Evolutionary conservation across 2,329 filamentous ascomycete species (phyloP), one percentile per base, ranked within the genome.

Genomic region (Fusarium denticulatum): DNA sequence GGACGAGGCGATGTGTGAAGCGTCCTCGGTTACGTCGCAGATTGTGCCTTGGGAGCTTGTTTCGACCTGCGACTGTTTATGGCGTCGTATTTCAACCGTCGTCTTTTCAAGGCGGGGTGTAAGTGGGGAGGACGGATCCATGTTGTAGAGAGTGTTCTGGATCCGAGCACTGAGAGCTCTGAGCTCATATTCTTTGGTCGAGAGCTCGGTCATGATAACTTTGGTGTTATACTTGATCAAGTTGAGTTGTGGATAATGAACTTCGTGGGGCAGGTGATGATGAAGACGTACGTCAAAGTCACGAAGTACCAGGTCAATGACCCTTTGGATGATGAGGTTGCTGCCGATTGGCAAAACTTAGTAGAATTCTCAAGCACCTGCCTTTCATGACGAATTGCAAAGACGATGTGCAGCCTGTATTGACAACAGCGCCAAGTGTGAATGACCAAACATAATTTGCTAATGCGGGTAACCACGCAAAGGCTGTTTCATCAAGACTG

Each of bases 261-360:
- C 8, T n/a, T 28, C 26, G 26, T 1, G 8, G 0, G 22, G 14
- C 4, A n/a, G 39, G 39, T 40, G 3, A 2, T 15, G 13, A 40
- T 40, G 13, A 15, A 7, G 26, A 28, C 26, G 26, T 28, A 28
- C 26, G 26, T 28, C 26, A 28, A 28, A 28, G 26, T 28, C 26
- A 28, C 26, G 26, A 28, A 28, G 26, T 28, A 28, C 26, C 26
- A 28, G 7, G 26, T 28, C 26, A 28, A 28, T 28, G 26, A 28
- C 26, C 7, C 26, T 28, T 28, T 28, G 14, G 39, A 40, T 13
- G 39, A 40, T n/a, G 8, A 40, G 13, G 22, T 6, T 14, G 7
- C 7, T 40, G 13, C 2, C 13, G 20, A n/a, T 40, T 9, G 13
- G 5, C 13, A n/a, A 40, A 8, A 6, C 22, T n/a, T 15, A 8